Conservation (phyloP, 352 stramenopile genomes). For the Pythium phragmitis region DNA sequence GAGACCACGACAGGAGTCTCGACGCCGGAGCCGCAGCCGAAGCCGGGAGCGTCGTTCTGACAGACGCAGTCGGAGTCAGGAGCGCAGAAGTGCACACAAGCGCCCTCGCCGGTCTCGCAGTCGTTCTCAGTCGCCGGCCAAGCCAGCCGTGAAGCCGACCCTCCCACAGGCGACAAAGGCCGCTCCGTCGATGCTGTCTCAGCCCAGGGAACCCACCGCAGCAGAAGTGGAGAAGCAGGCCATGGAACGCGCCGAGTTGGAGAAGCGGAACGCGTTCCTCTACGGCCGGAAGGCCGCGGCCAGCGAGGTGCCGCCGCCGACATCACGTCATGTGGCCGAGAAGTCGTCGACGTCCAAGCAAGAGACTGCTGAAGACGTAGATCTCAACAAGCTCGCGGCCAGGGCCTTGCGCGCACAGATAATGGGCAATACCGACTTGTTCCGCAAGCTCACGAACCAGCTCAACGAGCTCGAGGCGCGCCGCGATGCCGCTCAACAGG, state of each 20-base stretch:
- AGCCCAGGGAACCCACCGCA: constrained; percentile 18
- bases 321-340: too few relatives aligned
- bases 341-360: too few relatives aligned
- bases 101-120: constrained; percentile 12
- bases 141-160: not conserved
- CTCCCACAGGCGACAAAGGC: not conserved
- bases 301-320: too few relatives aligned
- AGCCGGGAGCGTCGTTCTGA: constrained; percentile 4
- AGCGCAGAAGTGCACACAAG: not conserved
- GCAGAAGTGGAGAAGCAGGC: constrained; percentile 13
- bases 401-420: constrained; percentile 79
- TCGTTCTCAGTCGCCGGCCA: constrained; percentile 18
- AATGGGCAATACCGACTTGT: constrained; percentile 75
- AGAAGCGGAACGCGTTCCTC: constrained; percentile 59
- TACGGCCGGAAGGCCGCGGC: constrained; percentile 34
- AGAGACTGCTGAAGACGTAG: constrained; percentile 21
- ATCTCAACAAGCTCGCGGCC: constrained; percentile 82
- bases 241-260: constrained; percentile 40
- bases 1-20: constrained; percentile 18
- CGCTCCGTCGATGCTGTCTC: not conserved
- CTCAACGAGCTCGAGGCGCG: constrained; percentile 80
- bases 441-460: constrained; percentile 71
- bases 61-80: constrained; percentile 12
- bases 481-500: constrained; percentile 41
- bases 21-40: constrained; percentile 40